A percentile compares a stretch with the other conserved stretches of the same genome.
Conservation (phyloP, 768 basidiomycete species). For the Macrolepiota dolichaula region DNA sequence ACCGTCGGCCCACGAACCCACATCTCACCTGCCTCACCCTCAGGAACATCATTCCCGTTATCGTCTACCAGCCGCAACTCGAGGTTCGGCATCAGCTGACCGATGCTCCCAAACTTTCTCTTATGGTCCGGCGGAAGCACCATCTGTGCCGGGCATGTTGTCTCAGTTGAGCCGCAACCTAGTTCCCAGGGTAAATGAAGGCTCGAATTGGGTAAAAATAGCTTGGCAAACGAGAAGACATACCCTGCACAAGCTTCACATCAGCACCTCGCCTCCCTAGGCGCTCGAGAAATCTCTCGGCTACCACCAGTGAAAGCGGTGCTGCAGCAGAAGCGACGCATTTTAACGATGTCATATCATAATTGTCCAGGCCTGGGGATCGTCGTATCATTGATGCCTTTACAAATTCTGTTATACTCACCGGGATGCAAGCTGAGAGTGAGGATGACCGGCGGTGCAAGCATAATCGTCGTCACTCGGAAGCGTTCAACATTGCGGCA, state of each 20-base stretch:
- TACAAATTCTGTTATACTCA: constrained; percentile 20
- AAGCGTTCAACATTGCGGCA: constrained; percentile 52
- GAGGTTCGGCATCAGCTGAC: constrained; percentile 55
- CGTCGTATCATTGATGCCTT: neutral
- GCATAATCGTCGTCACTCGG: constrained; percentile 38
- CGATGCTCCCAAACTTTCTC: constrained; percentile 49
- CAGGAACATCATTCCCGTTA: constrained; percentile 35
- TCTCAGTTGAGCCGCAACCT: constrained; percentile 65
- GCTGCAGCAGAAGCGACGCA: constrained; percentile 61
- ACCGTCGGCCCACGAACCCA: constrained; percentile 64
- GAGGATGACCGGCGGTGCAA: constrained; percentile 68
- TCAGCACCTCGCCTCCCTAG: constrained; percentile 12
- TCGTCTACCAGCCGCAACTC: constrained; percentile 52
- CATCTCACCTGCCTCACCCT: constrained; percentile 56
- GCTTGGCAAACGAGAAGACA: neutral
- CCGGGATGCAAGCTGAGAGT: constrained; percentile 51
- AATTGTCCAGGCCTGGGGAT: constrained; percentile 39
- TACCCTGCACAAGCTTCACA: constrained; percentile 21
- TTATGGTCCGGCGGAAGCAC: constrained; percentile 33
- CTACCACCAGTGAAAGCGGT: constrained; percentile 52
- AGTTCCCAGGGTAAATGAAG: neutral
- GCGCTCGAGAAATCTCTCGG: constrained; percentile 28
- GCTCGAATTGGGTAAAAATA: neutral
- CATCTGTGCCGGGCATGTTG: constrained; percentile 48
- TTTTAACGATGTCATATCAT: constrained; percentile 48